Evolutionary conservation across 2,329 filamentous ascomycete species (phyloP).

Genomic region (Trichoderma breve): DNA sequence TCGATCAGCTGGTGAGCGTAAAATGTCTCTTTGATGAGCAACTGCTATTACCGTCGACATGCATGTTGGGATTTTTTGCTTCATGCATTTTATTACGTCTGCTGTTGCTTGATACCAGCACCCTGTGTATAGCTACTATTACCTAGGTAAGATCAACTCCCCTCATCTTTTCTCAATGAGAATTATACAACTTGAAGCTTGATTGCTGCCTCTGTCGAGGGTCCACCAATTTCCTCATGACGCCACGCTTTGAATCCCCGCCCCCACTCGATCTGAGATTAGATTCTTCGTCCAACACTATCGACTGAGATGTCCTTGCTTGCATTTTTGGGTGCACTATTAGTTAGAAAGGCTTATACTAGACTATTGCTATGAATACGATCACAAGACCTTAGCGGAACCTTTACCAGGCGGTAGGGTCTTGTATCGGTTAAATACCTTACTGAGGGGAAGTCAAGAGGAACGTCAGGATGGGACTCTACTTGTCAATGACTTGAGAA

Average conservation of each 20-base stretch:
- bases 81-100: background rate
- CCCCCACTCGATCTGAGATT: conserved; percentile 3
- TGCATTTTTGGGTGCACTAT: background rate
- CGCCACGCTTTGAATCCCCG: background rate
- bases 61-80: background rate
- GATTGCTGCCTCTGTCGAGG: background rate
- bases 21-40: background rate
- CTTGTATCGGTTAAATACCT: background rate
- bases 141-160: background rate
- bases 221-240: background rate
- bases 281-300: background rate
- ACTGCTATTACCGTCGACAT: background rate
- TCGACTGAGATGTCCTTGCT: background rate
- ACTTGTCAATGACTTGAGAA: too few relatives aligned
- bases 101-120: background rate
- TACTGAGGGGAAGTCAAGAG: background rate
- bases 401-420: background rate
- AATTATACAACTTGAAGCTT: background rate
- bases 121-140: background rate
- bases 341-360: background rate
- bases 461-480: background rate
- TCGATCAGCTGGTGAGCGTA: background rate
- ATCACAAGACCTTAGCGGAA: background rate
- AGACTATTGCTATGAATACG: background rate
- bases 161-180: background rate